Base-by-base conservation (phyloP, 1,139 yeast genomes). In the Keqinozyma sinolaborantium region DNA sequence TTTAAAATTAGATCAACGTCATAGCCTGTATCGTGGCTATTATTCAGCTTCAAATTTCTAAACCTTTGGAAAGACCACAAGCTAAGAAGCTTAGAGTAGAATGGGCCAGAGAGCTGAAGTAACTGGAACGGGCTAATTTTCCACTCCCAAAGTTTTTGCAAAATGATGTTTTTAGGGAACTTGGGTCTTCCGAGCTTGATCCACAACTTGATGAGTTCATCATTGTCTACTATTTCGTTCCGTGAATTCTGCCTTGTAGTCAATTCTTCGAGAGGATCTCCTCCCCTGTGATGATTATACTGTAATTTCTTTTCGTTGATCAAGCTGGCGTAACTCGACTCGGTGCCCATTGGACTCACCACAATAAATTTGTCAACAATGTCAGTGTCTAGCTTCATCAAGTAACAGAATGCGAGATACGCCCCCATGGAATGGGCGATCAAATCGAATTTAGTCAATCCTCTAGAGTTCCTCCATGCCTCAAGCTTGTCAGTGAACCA, bases 311-410 rank as follows among this genome's bases (percentile, higher is more conserved):
- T 51, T 32, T 56, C 47, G 38, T 56, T 64, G 25, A 68, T 50
- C 38, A 67, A 55, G 42, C 72, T 65, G 11, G 42, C 39, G 25
- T 48, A 47, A 36, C 60, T 64, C 5, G 71, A 56, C 38, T 68
- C 74, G 0, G 74, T 66, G 3, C 74, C 74, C 71, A 68, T 61
- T 4, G 74, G 73, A 44, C 72, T 65, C 4, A 66, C 67, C 12
- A 57, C 41, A 12, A 64, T 50, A 21, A 65, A 53, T 20, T 59
- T 53, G 12, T 48, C 44, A 1, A 66, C 70, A 7, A 37, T 41
- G 18, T 33, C 30, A 24, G 51, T 46, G 34, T 62, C 60, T 39
- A 64, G 64, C 40, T 67, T 67, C 66, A 67, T 51, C 16, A 65
- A 44, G 38, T 67, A 68, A 39, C 71, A 63, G 32, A 68, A 50